phyloP scores from a whole-genome alignment of 1,284 basidiomycete genomes.

The Macrocystidia cucumis region DNA sequence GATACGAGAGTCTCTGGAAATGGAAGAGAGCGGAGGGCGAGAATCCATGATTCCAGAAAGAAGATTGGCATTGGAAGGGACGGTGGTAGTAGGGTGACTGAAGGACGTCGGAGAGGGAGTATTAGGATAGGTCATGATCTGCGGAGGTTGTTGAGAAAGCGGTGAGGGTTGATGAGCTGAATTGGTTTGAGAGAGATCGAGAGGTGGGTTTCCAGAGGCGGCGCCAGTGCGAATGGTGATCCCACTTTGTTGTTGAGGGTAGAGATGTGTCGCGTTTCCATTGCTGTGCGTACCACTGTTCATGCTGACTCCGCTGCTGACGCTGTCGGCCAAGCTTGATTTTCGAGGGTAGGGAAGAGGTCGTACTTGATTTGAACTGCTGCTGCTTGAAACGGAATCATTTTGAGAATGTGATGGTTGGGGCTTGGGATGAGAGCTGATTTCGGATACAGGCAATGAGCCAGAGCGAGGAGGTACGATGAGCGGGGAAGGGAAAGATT shows the following conservation, averaged over 20 bases:
- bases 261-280: conserved; percentile 5
- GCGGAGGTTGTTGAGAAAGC: neutral
- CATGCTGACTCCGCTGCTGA: conserved; percentile 19
- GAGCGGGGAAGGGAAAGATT: conserved; percentile 30
- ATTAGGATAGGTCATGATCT: conserved; percentile 9
- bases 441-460: conserved; percentile 20
- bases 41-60: conserved; percentile 17
- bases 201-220: neutral
- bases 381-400: conserved; percentile 1
- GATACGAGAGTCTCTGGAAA: conserved; percentile 51
- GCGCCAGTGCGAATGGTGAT: neutral
- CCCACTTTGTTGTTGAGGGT: neutral
- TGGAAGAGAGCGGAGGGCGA: conserved; percentile 14
- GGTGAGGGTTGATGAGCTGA: conserved; percentile 1
- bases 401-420: conserved; percentile 9
- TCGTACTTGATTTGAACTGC: conserved; percentile 4
- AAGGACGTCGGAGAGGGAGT: conserved; percentile 7
- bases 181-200: neutral
- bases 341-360: conserved; percentile 20
- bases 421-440: conserved; percentile 5
- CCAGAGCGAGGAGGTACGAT: conserved; percentile 34
- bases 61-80: conserved; percentile 18
- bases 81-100: conserved; percentile 8
- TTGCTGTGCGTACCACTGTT: conserved; percentile 14
- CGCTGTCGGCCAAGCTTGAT: conserved; percentile 25